Evolutionary conservation across 2,329 filamentous ascomycete species (phyloP).

Genomic region (Ceratocystis eucalypticola): DNA sequence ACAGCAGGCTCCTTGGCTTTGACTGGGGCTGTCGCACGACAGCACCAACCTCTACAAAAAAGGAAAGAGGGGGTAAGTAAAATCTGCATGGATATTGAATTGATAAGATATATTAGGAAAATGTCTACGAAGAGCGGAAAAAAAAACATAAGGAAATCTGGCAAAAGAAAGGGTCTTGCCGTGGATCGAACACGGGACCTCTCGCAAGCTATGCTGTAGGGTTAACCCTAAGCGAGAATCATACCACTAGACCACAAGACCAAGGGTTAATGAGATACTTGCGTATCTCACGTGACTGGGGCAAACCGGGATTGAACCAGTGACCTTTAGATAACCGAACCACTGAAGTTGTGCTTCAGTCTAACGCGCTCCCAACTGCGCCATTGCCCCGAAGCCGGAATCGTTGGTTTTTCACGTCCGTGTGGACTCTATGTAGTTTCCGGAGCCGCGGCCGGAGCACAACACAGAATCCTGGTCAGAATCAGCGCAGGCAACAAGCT

Average conservation of each 20-base stretch:
- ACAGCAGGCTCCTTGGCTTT: too few relatives aligned
- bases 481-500: too few relatives aligned
- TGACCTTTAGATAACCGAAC: slow-evolving; percentile 19
- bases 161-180: slow-evolving; percentile 18
- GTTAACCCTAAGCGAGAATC: slow-evolving; percentile 54
- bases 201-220: slow-evolving; percentile 24
- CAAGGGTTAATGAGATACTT: slow-evolving; percentile 19
- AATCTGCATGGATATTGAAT: neutral
- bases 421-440: neutral
- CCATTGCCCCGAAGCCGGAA: slow-evolving; percentile 16
- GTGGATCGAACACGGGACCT: slow-evolving; percentile 23
- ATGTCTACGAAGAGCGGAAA: neutral
- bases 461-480: too few relatives aligned
- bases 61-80: neutral
- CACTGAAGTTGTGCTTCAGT: slow-evolving; percentile 19
- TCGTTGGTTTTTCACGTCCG: neutral
- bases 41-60: neutral
- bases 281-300: slow-evolving; percentile 4
- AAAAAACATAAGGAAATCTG: neutral
- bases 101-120: too few relatives aligned
- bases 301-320: slow-evolving; percentile 20
- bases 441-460: neutral
- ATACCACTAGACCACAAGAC: slow-evolving; percentile 53
- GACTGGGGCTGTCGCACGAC: neutral
- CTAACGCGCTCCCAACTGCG: slow-evolving; percentile 19